phyloP scores from a whole-genome alignment of 2,329 filamentous ascomycete genomes.

The Drechslerella dactyloides region DNA sequence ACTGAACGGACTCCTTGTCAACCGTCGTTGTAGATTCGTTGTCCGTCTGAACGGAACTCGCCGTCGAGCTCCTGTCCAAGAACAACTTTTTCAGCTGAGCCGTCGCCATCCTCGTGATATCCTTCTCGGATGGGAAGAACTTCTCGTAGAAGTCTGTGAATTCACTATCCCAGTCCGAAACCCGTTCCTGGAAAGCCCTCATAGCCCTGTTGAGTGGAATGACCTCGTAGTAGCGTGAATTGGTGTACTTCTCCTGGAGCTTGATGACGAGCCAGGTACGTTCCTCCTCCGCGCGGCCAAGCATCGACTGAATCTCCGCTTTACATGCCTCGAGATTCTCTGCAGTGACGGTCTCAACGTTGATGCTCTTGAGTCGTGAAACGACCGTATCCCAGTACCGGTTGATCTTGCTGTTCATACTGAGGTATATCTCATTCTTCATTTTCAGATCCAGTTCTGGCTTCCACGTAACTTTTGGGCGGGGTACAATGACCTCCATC shows the following conservation, averaged over 20 bases:
- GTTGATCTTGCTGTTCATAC: slow-evolving; percentile 79
- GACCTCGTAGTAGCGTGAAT: slow-evolving; percentile 94
- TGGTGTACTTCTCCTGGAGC: slow-evolving; percentile 88
- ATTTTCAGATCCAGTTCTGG: slow-evolving; percentile 90
- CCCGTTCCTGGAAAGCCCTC: slow-evolving; percentile 88
- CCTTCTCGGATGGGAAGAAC: slow-evolving; percentile 92
- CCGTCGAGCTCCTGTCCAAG: slow-evolving; percentile 78
- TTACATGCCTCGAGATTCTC: slow-evolving; percentile 85
- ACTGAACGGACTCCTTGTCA: slow-evolving; percentile 46
- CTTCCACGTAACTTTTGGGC: slow-evolving; percentile 92
- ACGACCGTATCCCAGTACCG: slow-evolving; percentile 89
- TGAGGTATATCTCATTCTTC: slow-evolving; percentile 87
- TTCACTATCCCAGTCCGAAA: slow-evolving; percentile 87
- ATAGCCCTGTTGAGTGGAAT: slow-evolving; percentile 90
- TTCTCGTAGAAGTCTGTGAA: slow-evolving; percentile 91
- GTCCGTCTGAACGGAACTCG: slow-evolving; percentile 69
- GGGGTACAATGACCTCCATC: slow-evolving; percentile 90
- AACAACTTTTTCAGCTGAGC: slow-evolving; percentile 95
- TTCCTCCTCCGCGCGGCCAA: slow-evolving; percentile 82
- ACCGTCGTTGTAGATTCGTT: slow-evolving; percentile 69
- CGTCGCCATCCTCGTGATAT: slow-evolving; percentile 88
- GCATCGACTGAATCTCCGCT: slow-evolving; percentile 77
- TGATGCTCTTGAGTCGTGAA: slow-evolving; percentile 81
- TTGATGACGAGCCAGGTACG: slow-evolving; percentile 75
- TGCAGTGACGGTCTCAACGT: slow-evolving; percentile 85